Base-by-base conservation (phyloP, 495 filamentous ascomycete species). In the Hyaloscypha finlandica region DNA sequence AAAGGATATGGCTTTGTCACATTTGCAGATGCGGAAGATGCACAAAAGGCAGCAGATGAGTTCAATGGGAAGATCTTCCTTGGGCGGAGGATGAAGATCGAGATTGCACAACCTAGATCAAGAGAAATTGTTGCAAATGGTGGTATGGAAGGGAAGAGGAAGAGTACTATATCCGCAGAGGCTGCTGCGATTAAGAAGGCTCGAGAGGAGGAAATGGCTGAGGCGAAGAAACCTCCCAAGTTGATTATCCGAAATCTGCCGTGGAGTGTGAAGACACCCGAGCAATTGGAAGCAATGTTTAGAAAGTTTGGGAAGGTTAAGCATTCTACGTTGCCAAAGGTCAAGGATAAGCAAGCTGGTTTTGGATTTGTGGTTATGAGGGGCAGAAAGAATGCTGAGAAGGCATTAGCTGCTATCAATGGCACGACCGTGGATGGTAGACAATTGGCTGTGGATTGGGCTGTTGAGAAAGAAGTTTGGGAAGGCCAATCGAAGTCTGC, bases 1-100 rank as follows among this genome's bases (percentile, higher is more conserved):
- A 90, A 92, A 70, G 94, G 94, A 11, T 99, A 91, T 77, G 95
- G 95, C 58, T 99, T 99, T 78, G 94, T 98, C 56, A 97, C 95
- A 14, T 97, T 98, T 72, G 89, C 93, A 72, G 94, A 98, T 73
- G 82, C 90, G 59, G 93, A 97, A 67, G 95, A 99, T 78, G 93
- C 95, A 31, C 78, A 90, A 69, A 81, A 85, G 60, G 95, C 95
- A 19, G 81, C 88, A 74, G 84, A 90, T 68, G 88, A 94, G 75
- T 86, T 97, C 73, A 85, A 96, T 73, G 88, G 89, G 58, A 78
- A 87, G 54, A 79, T 84, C 25, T 84, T 97, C 39, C 83, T 91
- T 42, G 94, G 93, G 1, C 87, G 90, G 68, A 91, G 89, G 68
- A 87, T 99, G 72, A 88, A 84, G 63, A 84, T 98, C 54, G 94